A percentile compares a stretch with the other conserved stretches of the same genome.
Conservation (phyloP, 129 eudicot genomes). For the Kitagawia praeruptora region DNA sequence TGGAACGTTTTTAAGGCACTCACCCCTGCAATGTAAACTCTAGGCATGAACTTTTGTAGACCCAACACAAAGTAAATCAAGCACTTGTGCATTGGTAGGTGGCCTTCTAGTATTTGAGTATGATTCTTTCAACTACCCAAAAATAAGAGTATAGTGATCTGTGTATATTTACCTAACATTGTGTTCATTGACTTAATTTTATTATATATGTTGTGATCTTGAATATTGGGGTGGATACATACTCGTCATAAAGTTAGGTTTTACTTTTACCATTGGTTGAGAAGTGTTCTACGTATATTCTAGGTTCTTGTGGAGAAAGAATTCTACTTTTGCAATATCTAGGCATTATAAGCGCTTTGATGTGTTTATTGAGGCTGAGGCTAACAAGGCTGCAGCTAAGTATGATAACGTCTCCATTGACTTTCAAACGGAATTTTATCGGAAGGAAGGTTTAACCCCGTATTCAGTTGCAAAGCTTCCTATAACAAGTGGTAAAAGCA, state of each 20-base stretch:
- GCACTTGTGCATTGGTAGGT: neutral
- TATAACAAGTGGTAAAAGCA: conserved; percentile 65
- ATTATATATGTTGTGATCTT: neutral
- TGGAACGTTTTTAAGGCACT: neutral
- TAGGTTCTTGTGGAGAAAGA: conserved; percentile 94
- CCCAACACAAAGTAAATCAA: neutral
- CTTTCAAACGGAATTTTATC: conserved; percentile 72
- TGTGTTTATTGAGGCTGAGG: conserved; percentile 88
- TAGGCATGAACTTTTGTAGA: neutral
- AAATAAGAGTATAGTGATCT: neutral
- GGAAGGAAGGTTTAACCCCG: conserved; percentile 83
- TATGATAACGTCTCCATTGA: conserved; percentile 82
- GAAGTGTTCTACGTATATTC: conserved; percentile 1
- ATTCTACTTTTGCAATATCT: conserved; percentile 92
- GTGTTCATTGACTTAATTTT: neutral
- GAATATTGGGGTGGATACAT: neutral
- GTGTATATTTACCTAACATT: neutral
- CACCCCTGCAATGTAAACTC: neutral
- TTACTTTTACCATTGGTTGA: neutral
- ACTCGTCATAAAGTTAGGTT: neutral
- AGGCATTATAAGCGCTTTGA: conserved; percentile 89
- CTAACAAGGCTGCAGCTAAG: conserved; percentile 82
- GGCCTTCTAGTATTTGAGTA: neutral
- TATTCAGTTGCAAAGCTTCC: conserved; percentile 73
- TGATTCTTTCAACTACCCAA: neutral